phyloP scores from a whole-genome alignment of 306 rosid genomes.

The Trifolium repens region DNA sequence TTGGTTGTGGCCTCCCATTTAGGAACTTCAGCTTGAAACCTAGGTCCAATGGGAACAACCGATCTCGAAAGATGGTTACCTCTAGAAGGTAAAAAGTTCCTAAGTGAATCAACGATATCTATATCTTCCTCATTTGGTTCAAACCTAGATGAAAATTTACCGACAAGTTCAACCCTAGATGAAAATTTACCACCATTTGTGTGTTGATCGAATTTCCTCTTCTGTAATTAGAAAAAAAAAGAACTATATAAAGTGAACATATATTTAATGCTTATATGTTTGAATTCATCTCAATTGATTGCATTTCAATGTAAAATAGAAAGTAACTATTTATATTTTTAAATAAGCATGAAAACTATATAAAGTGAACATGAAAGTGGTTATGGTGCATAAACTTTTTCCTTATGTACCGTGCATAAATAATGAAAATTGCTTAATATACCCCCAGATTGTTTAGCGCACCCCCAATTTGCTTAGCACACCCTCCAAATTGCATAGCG shows the following conservation, averaged over 20 bases:
- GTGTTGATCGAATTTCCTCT: slow-evolving; percentile 34
- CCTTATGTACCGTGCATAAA: too few species aligned
- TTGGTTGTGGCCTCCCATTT: slow-evolving; percentile 36
- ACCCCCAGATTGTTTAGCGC: too few species aligned
- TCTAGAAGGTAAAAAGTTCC: slow-evolving; percentile 6
- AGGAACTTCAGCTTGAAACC: slow-evolving; percentile 58
- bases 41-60: slow-evolving; percentile 53
- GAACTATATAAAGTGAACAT: neutral
- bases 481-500: too few species aligned
- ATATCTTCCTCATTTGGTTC: slow-evolving; percentile 25
- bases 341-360: too few species aligned
- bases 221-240: neutral
- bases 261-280: too few species aligned
- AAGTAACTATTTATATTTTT: too few species aligned
- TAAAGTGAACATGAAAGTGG: too few species aligned
- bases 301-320: too few species aligned
- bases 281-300: too few species aligned
- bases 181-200: slow-evolving; percentile 11
- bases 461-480: too few species aligned
- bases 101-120: neutral
- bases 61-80: slow-evolving; percentile 16
- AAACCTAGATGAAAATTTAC: slow-evolving; percentile 10
- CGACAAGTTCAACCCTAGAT: slow-evolving; percentile 3
- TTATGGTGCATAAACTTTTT: too few species aligned
- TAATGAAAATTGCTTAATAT: too few species aligned